Evolutionary conservation across 345 rosid species (phyloP).

Genomic region (Cardiospermum halicacabum): DNA sequence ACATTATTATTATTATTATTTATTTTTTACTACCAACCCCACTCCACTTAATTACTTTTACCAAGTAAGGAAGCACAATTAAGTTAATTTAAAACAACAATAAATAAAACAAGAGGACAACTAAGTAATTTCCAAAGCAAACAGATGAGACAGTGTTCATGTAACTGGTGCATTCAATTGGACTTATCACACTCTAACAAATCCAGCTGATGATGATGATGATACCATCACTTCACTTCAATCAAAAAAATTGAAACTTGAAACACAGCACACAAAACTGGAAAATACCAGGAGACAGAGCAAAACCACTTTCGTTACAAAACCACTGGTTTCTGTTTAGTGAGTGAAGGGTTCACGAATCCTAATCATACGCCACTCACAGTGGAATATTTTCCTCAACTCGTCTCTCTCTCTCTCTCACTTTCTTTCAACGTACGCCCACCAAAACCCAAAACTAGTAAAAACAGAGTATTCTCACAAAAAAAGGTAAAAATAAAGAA

Average conservation of each 20-base stretch:
- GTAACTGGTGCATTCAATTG: background rate
- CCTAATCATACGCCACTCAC: conserved; percentile 17
- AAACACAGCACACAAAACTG: background rate
- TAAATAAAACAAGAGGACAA: background rate
- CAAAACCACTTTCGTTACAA: conserved; percentile 26
- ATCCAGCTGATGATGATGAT: too few relatives aligned
- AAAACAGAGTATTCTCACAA: too few relatives aligned
- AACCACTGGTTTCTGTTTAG: conserved; percentile 28
- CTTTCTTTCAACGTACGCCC: conserved; percentile 20
- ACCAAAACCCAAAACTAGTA: background rate
- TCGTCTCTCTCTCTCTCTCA: background rate
- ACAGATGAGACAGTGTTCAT: background rate
- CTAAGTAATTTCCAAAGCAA: background rate
- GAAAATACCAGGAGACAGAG: conserved; percentile 7
- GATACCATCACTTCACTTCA: too few relatives aligned
- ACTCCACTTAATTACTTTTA: background rate
- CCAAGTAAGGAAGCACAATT: background rate
- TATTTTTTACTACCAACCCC: background rate
- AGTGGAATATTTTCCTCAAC: background rate
- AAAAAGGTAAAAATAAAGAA: background rate
- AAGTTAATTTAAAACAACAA: too few relatives aligned
- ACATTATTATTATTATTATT: too few relatives aligned
- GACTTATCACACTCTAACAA: background rate
- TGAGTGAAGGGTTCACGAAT: background rate
- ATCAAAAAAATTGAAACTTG: conserved; percentile 14